Evolutionary conservation across 768 basidiomycete species (phyloP), one percentile per base, ranked within the genome.

Genomic region (Boletales sp.): DNA sequence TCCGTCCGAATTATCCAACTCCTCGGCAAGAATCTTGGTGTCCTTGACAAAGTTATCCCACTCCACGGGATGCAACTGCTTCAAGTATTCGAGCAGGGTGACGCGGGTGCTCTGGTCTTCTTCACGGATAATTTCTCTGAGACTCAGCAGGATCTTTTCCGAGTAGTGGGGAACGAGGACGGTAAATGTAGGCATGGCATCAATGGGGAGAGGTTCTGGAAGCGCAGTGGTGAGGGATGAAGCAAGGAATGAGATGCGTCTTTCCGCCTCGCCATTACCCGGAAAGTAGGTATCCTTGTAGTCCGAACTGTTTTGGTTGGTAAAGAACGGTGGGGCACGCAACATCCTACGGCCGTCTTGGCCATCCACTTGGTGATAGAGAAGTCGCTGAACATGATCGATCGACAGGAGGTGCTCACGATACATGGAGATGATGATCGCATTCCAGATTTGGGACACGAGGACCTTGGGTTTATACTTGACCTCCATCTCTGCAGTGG

Each of bases 31-130:
- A 56, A 99, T 99, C 77, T 98, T 99, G 54, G 97, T 99, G 64
- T 99, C 97, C 75, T 94, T 94, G 59, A 99, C 97, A 63, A 99
- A 99, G 69, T 99, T 99, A 73, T 97, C 97, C 97, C 97, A 99
- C 67, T 99, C 97, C 50, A 97, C 79, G 17, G 97, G 95, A 66
- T 98, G 97, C 41, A 99, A 77, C 68, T 99, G 97, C 71, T 99
- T 99, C 67, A 98, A 75, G 69, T 99, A 99, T 71, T 99, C 97
- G 50, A 99, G 80, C 19, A 97, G 76, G 9, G 97, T 99, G 50
- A 99, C 97, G 5, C 97, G 91, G 8, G 95, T 97, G 65, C 82
- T 95, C 64, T 88, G 86, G 62, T 98, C 94, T 66, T 98, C 94
- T 69, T 99, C 97, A 49, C 95, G 84, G 56, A 99, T 99, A 60